Base-by-base conservation (phyloP, 805 yeast genomes). In the Millerozyma acaciae region DNA sequence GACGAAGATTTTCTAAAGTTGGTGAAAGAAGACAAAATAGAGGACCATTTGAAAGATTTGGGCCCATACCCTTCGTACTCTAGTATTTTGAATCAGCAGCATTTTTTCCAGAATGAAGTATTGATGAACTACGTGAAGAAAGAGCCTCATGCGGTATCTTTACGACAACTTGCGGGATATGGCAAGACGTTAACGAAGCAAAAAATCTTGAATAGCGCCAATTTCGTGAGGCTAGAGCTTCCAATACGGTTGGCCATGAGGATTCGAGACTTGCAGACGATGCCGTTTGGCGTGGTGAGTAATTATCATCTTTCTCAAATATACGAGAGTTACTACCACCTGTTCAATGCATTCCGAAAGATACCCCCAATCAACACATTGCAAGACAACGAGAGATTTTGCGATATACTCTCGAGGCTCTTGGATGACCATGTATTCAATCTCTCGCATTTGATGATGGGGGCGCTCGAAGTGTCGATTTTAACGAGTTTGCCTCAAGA, bases 391-490 rank as follows among this genome's bases (percentile, higher is more conserved):
- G 79, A 75, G 25, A 60, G 59, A 43, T 89, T 90, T 55, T 81
- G 94, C 51, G 64, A 65, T 16, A 71, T 77, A 33, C 62, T 89
- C 35, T 69, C 75, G 17, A 65, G 71, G 20, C 73, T 88, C 41
- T 62, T 90, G 44, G 87, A 82, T 55, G 84, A 80, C 48, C 96
- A 90, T 59, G 70, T 87, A 30, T 64, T 82, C 34, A 84, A 87
- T 42, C 67, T 90, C 39, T 93, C 97, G 1, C 90, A 89, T 54
- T 65, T 89, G 39, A 83, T 90, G 69, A 84, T 88, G 88, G 97
- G 97, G 2, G 87, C 95, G 1, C 63, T 88, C 29, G 97, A 90
- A 48, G 80, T 80, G 41, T 75, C 84, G 9, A 76, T 81, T 22
- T 52, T 81, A 30, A 57, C 68, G 33, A 60, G 65, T 24, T 70